phyloP scores from a whole-genome alignment of 805 yeast species.

The fission yeast (Schizosaccharomyces pombe) region DNA sequence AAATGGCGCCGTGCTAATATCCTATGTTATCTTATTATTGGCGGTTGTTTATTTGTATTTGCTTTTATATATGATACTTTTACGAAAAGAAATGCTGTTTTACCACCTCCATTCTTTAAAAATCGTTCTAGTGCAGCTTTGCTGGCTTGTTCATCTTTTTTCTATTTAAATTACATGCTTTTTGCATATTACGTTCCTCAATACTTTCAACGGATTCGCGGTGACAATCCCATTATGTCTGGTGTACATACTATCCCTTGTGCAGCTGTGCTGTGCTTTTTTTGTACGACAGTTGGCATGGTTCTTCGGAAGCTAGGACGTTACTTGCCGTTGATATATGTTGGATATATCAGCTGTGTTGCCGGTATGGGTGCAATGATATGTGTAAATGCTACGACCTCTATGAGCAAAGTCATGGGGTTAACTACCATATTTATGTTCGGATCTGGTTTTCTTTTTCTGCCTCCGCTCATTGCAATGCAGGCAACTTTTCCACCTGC shows the following conservation, averaged over 20 bases:
- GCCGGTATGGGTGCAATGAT: conserved; percentile 24
- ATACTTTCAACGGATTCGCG: conserved; percentile 28
- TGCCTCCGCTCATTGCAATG: conserved; percentile 16
- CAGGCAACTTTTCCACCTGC: conserved; percentile 14
- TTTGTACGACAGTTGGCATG: conserved; percentile 20
- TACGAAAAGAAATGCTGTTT: conserved; percentile 24
- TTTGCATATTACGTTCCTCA: conserved; percentile 19
- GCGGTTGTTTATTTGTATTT: conserved; percentile 17
- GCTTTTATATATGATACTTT: conserved; percentile 12
- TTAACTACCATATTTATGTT: conserved; percentile 24
- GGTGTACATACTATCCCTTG: conserved; percentile 25
- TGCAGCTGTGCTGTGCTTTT: conserved; percentile 19
- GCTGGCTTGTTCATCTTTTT: conserved; percentile 18
- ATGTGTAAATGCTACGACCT: conserved; percentile 19
- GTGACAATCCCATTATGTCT: conserved; percentile 21
- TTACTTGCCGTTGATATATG: conserved; percentile 21
- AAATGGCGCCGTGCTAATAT: conserved; percentile 36
- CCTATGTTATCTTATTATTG: conserved; percentile 25
- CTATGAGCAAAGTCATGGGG: conserved; percentile 20
- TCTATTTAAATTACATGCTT: conserved; percentile 19
- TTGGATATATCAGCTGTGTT: conserved; percentile 18
- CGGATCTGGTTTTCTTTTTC: conserved; percentile 25
- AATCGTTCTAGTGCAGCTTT: conserved; percentile 20
- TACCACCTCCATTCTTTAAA: conserved; percentile 21
- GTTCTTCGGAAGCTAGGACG: conserved; percentile 19